Base-by-base conservation (phyloP, 177 flowering plant genomes). In the Vitis hybrid region DNA sequence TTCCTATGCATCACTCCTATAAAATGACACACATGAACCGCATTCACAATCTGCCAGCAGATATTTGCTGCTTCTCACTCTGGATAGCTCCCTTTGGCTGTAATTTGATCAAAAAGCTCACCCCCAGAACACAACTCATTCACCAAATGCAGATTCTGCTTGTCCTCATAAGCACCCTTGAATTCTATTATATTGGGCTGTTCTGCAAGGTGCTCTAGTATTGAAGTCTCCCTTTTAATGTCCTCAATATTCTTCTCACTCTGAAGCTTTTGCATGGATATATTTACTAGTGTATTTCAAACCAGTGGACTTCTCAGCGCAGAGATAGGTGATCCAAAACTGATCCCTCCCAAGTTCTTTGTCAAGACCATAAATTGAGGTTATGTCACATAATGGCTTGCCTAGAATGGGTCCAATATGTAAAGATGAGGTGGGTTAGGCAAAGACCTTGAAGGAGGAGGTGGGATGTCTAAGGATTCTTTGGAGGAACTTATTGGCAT, bases 1-100 rank as follows among this genome's bases (percentile, higher is more conserved):
- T 93, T 97, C 62, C 99, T 84, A 63, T 95, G 99, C 81, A 93
- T 88, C 19, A 95, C 97, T 12, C 99, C 99, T 97, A 95, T 95
- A 70, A 93, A 93, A 76, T 93, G 99, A 71, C 98, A 95, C 1
- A 76, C 96, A 81, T 95, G 90, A 66, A 95, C 97, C 71, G 88
- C 99, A 79, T 89, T 95, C 71, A 91, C 92, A 72, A 95, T 80
- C 79, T 90, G 93, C 69, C 97, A 71, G 63, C 78, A 77, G 33
- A 92, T 75, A 1, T 50, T 14, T 0, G 97, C 98, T 0, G 99
- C 98, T 31, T 81, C 88, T 21, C 69, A 72, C 75, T 95, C 99
- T 0, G 96, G 81, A 70, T 89, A 95, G 64, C 78, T 82, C 63
- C 94, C 94, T 74, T 81, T 89, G 0, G 81, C 79, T 0, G 77